Evolutionary conservation across 345 rosid genomes (phyloP), one percentile per base, ranked within the genome.

Genomic region (Linum lewisii): DNA sequence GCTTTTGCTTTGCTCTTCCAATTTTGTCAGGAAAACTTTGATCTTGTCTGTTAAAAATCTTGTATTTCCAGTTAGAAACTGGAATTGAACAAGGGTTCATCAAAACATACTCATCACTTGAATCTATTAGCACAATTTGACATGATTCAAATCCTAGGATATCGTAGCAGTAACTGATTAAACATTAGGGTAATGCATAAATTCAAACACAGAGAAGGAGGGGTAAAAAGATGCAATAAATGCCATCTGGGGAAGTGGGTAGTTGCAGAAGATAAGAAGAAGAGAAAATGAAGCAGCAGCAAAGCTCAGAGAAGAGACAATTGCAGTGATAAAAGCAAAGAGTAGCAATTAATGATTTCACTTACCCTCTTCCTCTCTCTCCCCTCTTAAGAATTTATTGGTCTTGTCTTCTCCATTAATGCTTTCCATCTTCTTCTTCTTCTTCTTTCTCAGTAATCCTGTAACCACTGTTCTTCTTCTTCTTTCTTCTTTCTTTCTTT

Each of bases 321-420:
- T 68, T 73, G 81, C 77, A 69, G 79, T 63, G 84, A 75, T 62
- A 72, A 76, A 71, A 72, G 74, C 72, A 76, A 74, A 29, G 34
- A 29, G 34, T 5, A 8, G 75, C 81, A 58, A 73, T 69, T 79
- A 79, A 76, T 64, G 34, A 29, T 29, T 29, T 29, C 34, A 29
- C 34, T 71, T 66, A 42, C 71, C 62, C 53, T 52, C 75, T 63
- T 24, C n/a, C n/a, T n/a, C 26, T 24, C 44, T 24, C 37, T 70
- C 59, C n/a, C n/a, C n/a, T n/a, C n/a, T n/a, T n/a, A n/a, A 65
- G 66, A 63, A 77, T 69, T 81, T 68, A 78, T 74, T 73, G 75
- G 75, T 49, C 70, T 77, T 74, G 80, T 76, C 73, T 70, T 81
- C 72, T 51, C 78, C 89, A 79, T 83, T 77, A 86, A 79, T 83